phyloP scores from a whole-genome alignment of 2,329 filamentous ascomycete genomes.

The Pestalotiopsis sp. region DNA sequence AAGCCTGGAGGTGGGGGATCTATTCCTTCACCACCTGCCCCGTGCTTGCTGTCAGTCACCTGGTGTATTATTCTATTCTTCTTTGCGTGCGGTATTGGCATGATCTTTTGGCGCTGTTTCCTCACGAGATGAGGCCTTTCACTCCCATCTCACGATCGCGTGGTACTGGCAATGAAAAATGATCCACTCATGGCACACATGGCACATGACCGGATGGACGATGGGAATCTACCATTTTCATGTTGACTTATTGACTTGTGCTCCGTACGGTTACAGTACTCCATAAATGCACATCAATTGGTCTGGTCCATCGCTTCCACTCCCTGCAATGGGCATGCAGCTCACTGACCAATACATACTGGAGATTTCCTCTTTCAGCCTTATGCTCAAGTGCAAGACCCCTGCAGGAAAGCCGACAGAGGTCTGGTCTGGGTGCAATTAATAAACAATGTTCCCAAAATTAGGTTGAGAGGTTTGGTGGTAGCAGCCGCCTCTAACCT shows the following conservation, averaged over 20 bases:
- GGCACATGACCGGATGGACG: too few species aligned
- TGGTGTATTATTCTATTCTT: neutral
- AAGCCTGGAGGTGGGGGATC: neutral
- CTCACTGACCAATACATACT: neutral
- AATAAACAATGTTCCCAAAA: neutral
- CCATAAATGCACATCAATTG: too few species aligned
- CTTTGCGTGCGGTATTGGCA: neutral
- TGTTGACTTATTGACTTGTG: too few species aligned
- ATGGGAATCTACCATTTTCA: too few species aligned
- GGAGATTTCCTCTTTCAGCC: neutral
- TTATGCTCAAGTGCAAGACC: neutral
- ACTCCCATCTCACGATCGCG: too few species aligned
- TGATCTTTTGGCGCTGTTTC: too few species aligned
- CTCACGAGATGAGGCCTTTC: too few species aligned
- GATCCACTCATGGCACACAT: too few species aligned
- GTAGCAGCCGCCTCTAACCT: neutral
- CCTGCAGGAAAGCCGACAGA: neutral
- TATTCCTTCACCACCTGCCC: constrained; percentile 3
- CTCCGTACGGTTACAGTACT: too few species aligned
- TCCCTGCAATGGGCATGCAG: neutral
- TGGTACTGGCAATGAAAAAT: too few species aligned
- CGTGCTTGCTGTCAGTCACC: neutral
- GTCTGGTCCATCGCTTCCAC: too few species aligned
- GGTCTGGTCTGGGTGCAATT: neutral
- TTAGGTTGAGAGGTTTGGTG: neutral